phyloP scores from a whole-genome alignment of 306 rosid genomes.

The Astragalus glycyphyllos region DNA sequence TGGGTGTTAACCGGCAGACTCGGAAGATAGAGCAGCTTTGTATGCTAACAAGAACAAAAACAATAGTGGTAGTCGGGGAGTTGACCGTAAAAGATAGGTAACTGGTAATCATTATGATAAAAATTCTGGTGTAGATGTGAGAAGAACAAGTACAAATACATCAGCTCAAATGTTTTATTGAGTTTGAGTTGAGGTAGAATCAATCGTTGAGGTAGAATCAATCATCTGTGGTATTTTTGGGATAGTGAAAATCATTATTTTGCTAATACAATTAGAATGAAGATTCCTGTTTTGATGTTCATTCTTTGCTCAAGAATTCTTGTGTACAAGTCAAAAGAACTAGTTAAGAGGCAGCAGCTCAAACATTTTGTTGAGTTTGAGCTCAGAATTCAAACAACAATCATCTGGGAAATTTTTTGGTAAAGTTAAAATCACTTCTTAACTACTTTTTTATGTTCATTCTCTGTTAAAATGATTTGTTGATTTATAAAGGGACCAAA shows the following conservation, averaged over 20 bases:
- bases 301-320: slow-evolving; percentile 36
- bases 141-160: too few relatives aligned
- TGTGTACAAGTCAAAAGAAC: slow-evolving; percentile 54
- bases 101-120: too few relatives aligned
- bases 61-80: slow-evolving; percentile 54
- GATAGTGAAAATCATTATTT: slow-evolving; percentile 42
- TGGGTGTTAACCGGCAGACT: slow-evolving; percentile 21
- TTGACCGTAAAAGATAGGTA: too few relatives aligned
- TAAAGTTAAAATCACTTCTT: slow-evolving; percentile 39
- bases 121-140: too few relatives aligned
- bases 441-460: slow-evolving; percentile 22
- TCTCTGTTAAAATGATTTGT: slow-evolving; percentile 1
- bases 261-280: slow-evolving; percentile 37
- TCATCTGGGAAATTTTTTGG: slow-evolving; percentile 43
- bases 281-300: slow-evolving; percentile 36
- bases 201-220: slow-evolving; percentile 61
- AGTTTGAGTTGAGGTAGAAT: too few relatives aligned
- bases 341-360: slow-evolving; percentile 58
- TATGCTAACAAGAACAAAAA: slow-evolving; percentile 59
- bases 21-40: slow-evolving; percentile 54
- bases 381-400: slow-evolving; percentile 47
- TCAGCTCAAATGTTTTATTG: too few relatives aligned
- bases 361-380: slow-evolving; percentile 78
- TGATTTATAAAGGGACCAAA: neutral
- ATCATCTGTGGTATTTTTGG: slow-evolving; percentile 45